Evolutionary conservation across 129 eudicot species (phyloP).

Genomic region (Oenanthe sinensis): DNA sequence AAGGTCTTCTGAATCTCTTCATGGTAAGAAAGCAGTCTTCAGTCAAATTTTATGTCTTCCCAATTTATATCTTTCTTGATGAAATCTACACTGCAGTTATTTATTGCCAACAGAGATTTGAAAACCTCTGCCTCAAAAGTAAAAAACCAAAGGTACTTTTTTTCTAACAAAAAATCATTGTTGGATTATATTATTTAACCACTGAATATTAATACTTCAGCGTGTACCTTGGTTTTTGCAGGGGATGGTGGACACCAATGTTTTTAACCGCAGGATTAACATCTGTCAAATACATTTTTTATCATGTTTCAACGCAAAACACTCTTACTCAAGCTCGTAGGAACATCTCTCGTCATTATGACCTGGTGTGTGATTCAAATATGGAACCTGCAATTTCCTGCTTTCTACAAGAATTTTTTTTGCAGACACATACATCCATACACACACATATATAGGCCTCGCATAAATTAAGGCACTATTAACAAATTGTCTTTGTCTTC

Average conservation of each 20-base stretch:
- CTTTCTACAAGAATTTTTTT: not conserved
- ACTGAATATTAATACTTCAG: not conserved
- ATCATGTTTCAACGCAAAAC: conserved; percentile 61
- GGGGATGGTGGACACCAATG: conserved; percentile 97
- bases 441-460: not conserved
- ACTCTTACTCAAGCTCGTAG: conserved; percentile 92
- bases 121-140: conserved; percentile 25
- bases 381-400: not conserved
- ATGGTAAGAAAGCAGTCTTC: conserved; percentile 36
- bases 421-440: not conserved
- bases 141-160: conserved; percentile 47
- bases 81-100: conserved; percentile 37
- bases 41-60: not conserved
- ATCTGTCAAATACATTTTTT: conserved; percentile 72
- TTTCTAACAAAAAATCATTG: not conserved
- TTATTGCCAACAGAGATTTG: conserved; percentile 56
- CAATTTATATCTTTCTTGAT: not conserved
- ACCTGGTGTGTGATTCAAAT: conserved; percentile 36
- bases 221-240: conserved; percentile 13
- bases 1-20: conserved; percentile 76
- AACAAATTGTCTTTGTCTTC: not conserved
- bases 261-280: conserved; percentile 75
- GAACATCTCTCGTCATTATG: conserved; percentile 92
- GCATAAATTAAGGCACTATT: not conserved
- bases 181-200: not conserved